Conservation (phyloP, 306 rosid genomes). For the Crotalaria pallida region DNA sequence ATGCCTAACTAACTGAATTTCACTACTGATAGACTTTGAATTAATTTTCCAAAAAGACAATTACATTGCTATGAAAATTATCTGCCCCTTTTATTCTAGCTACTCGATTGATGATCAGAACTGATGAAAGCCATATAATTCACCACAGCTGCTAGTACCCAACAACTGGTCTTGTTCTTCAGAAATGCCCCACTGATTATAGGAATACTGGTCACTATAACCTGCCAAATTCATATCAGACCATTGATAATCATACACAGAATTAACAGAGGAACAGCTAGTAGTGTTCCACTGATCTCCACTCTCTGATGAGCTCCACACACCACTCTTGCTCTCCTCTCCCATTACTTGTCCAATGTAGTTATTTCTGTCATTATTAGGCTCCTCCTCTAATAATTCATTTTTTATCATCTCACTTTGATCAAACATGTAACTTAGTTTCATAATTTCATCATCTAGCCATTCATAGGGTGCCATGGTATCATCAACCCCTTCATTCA, state of each 20-base stretch:
- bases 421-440: slow-evolving; percentile 19
- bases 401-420: neutral
- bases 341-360: slow-evolving; percentile 9
- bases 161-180: slow-evolving; percentile 41
- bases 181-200: slow-evolving; percentile 24
- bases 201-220: slow-evolving; percentile 26
- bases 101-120: too few species aligned
- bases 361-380: neutral
- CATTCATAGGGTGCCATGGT: slow-evolving; percentile 31
- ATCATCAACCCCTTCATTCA: slow-evolving; percentile 21
- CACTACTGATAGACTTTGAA: neutral
- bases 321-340: slow-evolving; percentile 11
- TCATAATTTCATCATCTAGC: slow-evolving; percentile 34
- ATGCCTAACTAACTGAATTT: neutral
- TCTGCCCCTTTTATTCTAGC: neutral
- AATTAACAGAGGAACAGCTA: slow-evolving; percentile 31
- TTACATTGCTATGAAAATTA: neutral
- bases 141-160: slow-evolving; percentile 30
- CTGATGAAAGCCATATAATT: slow-evolving; percentile 9
- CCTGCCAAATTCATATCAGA: slow-evolving; percentile 45
- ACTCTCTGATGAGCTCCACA: slow-evolving; percentile 38
- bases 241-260: slow-evolving; percentile 42
- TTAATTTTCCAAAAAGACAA: neutral
- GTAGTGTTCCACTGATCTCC: slow-evolving; percentile 34
- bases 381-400: slow-evolving; percentile 4